Conservation (phyloP, 1,284 basidiomycete species). For the Pseudozyma hubeiensis region DNA sequence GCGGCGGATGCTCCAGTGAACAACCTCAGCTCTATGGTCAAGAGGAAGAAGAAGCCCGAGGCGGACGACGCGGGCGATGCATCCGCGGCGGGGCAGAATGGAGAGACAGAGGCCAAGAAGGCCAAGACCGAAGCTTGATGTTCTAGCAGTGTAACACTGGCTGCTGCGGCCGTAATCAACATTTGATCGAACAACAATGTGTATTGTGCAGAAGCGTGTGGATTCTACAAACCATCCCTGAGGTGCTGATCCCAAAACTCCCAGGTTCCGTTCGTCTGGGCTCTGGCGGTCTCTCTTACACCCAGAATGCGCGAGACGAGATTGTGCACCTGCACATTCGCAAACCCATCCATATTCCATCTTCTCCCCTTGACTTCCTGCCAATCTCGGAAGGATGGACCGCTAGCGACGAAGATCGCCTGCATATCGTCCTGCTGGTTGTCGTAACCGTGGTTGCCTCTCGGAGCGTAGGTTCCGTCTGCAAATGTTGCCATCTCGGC, state of each 20-base stretch:
- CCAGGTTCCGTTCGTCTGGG: constrained; percentile 24
- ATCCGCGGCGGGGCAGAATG: constrained; percentile 3
- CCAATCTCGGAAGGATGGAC: constrained; percentile 78
- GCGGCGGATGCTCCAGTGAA: constrained; percentile 49
- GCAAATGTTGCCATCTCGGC: constrained; percentile 42
- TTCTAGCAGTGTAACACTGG: too few species aligned
- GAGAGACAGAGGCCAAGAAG: constrained; percentile 36
- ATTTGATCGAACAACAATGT: too few species aligned
- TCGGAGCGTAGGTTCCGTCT: constrained; percentile 73
- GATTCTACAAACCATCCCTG: constrained; percentile 17
- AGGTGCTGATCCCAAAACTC: constrained; percentile 34
- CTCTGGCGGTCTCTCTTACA: constrained; percentile 70
- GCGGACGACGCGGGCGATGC: constrained; percentile 3
- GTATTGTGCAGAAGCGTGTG: too few species aligned
- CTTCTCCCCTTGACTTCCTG: constrained; percentile 58
- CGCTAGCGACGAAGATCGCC: constrained; percentile 88
- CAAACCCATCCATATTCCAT: constrained; percentile 75
- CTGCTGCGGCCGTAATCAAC: too few species aligned
- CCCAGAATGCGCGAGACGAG: constrained; percentile 81
- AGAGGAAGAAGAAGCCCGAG: constrained; percentile 58
- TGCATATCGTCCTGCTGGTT: constrained; percentile 81
- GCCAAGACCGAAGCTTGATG: constrained; percentile 30
- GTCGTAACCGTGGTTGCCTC: constrained; percentile 82
- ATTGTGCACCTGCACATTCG: constrained; percentile 85
- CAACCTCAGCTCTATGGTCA: constrained; percentile 60